Percentiles rank a stretch among this genome's conserved stretches.
Conservation (phyloP, 768 basidiomycete genomes). For the Termitomyces eurrhizus region DNA sequence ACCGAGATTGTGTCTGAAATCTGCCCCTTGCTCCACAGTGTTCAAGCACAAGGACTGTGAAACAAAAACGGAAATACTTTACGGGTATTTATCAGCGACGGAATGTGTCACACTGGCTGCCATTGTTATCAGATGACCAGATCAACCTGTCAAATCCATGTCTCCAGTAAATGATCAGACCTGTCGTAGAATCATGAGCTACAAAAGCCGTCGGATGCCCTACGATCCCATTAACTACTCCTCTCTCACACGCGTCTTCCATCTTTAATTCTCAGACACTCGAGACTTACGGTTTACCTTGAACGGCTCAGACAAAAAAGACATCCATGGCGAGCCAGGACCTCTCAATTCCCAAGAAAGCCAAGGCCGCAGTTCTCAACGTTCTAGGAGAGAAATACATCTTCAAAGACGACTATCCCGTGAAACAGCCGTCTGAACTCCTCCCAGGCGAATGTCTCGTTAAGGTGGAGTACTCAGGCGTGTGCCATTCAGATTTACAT, state of each 20-base stretch:
- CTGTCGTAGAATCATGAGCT: neutral
- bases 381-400: slow-evolving; percentile 25
- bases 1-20: neutral
- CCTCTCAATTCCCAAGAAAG: slow-evolving; percentile 29
- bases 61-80: neutral
- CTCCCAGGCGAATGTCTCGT: slow-evolving; percentile 65
- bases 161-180: neutral
- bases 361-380: slow-evolving; percentile 34
- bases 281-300: neutral
- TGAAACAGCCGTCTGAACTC: slow-evolving; percentile 53
- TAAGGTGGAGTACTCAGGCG: slow-evolving; percentile 59
- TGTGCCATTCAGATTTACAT: slow-evolving; percentile 77
- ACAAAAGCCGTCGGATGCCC: neutral
- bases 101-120: neutral
- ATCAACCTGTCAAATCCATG: neutral
- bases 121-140: neutral
- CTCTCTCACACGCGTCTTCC: too few species aligned
- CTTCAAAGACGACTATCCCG: slow-evolving; percentile 43
- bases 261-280: neutral
- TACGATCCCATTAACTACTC: neutral
- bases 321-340: neutral
- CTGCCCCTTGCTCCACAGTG: too few species aligned
- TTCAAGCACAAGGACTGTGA: neutral
- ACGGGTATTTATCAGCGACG: too few species aligned
- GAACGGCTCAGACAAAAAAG: neutral